phyloP scores from a whole-genome alignment of 2,329 filamentous ascomycete genomes.

The Fusarium annulatum region DNA sequence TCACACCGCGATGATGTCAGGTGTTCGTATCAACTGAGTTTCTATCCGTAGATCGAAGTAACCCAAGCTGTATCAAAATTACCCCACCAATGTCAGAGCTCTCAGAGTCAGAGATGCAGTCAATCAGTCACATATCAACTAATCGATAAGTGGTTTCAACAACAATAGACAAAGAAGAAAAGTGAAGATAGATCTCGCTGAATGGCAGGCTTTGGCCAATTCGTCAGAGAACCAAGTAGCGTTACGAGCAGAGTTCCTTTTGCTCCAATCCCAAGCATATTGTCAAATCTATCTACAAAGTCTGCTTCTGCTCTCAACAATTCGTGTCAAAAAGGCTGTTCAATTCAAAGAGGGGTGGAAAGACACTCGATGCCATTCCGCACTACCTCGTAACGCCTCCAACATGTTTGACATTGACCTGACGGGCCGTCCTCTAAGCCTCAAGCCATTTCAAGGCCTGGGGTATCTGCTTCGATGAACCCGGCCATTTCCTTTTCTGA shows the following conservation, averaged over 20 bases:
- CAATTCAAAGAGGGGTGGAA: conserved; percentile 31
- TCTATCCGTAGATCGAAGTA: conserved; percentile 1
- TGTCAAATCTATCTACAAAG: conserved; percentile 27
- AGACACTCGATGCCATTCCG: background rate
- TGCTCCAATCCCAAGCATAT: conserved; percentile 14
- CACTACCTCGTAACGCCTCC: conserved; percentile 14
- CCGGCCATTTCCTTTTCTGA: conserved; percentile 25
- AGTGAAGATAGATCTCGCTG: background rate
- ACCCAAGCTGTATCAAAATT: conserved; percentile 3
- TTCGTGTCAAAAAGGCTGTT: conserved; percentile 30
- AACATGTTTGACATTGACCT: conserved; percentile 19
- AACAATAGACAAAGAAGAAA: background rate
- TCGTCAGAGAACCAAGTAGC: background rate
- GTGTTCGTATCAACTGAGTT: conserved; percentile 18
- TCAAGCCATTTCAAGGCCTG: conserved; percentile 27
- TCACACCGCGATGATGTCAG: conserved; percentile 31
- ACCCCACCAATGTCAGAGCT: conserved; percentile 22
- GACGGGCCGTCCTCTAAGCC: conserved; percentile 28
- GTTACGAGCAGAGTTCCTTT: background rate
- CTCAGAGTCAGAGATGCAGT: background rate
- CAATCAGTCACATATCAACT: background rate
- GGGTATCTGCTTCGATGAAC: conserved; percentile 39
- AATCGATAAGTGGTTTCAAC: background rate
- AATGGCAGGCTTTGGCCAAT: background rate
- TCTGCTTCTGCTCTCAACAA: conserved; percentile 4